A percentile compares a stretch with the other conserved stretches of the same genome.
Conservation (phyloP, 768 basidiomycete species). For the Clitopilus passeckerianus region DNA sequence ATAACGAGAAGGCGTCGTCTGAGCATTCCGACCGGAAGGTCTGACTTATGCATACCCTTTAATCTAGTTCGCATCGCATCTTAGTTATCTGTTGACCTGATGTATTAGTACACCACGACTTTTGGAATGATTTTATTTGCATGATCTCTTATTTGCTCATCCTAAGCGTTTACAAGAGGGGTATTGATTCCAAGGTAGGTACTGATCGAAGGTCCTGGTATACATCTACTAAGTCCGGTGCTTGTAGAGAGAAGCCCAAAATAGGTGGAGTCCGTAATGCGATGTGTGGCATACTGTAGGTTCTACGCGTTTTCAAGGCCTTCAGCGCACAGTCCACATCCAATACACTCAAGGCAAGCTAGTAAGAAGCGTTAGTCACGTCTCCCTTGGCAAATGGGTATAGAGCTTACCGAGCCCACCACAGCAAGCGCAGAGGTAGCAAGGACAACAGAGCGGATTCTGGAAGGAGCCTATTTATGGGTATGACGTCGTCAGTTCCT, state of each 20-base stretch:
- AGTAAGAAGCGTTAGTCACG: background rate
- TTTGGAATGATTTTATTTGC: background rate
- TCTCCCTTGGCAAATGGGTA: background rate
- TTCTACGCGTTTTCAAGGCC: constrained; percentile 30
- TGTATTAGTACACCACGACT: background rate
- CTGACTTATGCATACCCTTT: background rate
- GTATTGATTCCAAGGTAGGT: too few species aligned
- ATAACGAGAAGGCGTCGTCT: background rate
- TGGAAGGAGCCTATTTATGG: constrained; percentile 37
- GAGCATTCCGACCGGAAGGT: background rate
- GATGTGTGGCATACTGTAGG: too few species aligned
- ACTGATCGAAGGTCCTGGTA: too few species aligned
- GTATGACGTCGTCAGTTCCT: background rate
- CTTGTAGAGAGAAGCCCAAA: too few species aligned
- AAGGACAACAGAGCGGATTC: constrained; percentile 65
- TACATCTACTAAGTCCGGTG: too few species aligned
- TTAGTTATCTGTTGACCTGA: background rate
- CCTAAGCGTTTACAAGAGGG: background rate
- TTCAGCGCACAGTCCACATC: constrained; percentile 64
- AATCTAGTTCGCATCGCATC: background rate
- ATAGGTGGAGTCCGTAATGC: too few species aligned
- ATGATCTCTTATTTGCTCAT: background rate
- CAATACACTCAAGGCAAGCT: constrained; percentile 68
- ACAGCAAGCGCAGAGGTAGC: constrained; percentile 70
- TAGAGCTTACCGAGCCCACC: constrained; percentile 50